Conservation (phyloP, 1,284 basidiomycete species). For the Rhodotorula sp. region DNA sequence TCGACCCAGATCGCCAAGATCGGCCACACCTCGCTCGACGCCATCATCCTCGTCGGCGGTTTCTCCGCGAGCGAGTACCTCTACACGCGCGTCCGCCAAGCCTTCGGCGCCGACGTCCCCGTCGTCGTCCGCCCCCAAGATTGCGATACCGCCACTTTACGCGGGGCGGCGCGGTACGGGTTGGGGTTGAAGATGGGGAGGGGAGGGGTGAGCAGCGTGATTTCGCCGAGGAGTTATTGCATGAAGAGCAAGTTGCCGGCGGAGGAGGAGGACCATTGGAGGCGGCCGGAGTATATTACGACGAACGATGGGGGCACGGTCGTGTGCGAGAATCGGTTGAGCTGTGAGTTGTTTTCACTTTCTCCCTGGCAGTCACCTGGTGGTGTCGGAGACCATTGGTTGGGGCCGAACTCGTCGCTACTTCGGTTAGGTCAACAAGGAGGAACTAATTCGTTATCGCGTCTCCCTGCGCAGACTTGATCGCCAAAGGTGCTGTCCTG, state of each 20-base stretch:
- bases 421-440: no score
- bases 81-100: conserved; percentile 67
- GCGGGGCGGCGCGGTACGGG: conserved; percentile 77
- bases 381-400: neutral
- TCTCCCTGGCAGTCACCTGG: neutral
- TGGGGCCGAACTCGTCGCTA: no score
- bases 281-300: conserved; percentile 76
- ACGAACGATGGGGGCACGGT: conserved; percentile 68
- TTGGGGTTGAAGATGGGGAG: conserved; percentile 58
- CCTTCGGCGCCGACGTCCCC: conserved; percentile 62
- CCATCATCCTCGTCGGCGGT: conserved; percentile 76
- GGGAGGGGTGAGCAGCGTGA: conserved; percentile 70
- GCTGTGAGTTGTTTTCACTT: conserved; percentile 48
- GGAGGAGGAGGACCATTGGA: conserved; percentile 70
- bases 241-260: conserved; percentile 84
- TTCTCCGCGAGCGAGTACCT: conserved; percentile 79
- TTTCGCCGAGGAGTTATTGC: conserved; percentile 74
- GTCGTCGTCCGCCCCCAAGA: conserved; percentile 74
- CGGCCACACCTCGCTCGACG: conserved; percentile 66
- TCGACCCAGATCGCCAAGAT: conserved; percentile 64
- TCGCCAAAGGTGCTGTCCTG: conserved; percentile 72
- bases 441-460: neutral
- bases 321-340: conserved; percentile 70
- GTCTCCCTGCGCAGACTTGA: conserved; percentile 60
- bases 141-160: conserved; percentile 77